phyloP scores from a whole-genome alignment of 176 grass and related monocot genomes.

The Triticum dicoccoides region DNA sequence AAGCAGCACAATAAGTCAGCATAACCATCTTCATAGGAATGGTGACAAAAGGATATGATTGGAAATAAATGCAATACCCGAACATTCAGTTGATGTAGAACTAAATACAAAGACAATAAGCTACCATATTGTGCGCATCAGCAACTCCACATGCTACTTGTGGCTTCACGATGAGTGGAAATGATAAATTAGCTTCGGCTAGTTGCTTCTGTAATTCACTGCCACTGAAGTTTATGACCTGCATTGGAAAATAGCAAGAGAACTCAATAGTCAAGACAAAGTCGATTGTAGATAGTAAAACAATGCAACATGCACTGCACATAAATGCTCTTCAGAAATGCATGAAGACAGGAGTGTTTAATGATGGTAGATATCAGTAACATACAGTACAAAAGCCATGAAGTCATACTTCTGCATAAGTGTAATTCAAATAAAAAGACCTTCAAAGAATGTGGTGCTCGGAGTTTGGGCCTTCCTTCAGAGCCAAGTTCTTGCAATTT shows the following conservation, averaged over 20 bases:
- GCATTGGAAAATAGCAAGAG: slow-evolving; percentile 24
- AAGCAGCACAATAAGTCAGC: neutral
- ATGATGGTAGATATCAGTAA: neutral
- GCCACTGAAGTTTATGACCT: slow-evolving; percentile 65
- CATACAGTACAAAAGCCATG: neutral
- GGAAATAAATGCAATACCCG: neutral
- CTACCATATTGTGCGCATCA: slow-evolving; percentile 97
- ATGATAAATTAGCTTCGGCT: slow-evolving; percentile 62
- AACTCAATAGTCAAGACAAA: neutral
- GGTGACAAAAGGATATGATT: neutral
- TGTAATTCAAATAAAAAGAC: slow-evolving; percentile 42
- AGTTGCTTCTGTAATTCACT: slow-evolving; percentile 54
- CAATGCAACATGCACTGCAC: neutral
- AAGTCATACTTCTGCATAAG: neutral
- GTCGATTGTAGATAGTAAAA: neutral
- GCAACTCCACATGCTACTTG: slow-evolving; percentile 95
- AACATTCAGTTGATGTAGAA: neutral
- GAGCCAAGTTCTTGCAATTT: slow-evolving; percentile 52
- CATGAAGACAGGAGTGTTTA: neutral
- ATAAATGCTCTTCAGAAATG: neutral
- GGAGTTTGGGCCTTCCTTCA: slow-evolving; percentile 50
- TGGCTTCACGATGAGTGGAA: slow-evolving; percentile 93
- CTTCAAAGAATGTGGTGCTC: slow-evolving; percentile 78
- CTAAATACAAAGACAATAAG: slow-evolving; percentile 20
- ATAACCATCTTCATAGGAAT: neutral